These are phyloP conservation scores for Apophysomyces sp. DNA, from an alignment of 371 early-diverging fungal species.

Conservation along the genomic window DNA sequence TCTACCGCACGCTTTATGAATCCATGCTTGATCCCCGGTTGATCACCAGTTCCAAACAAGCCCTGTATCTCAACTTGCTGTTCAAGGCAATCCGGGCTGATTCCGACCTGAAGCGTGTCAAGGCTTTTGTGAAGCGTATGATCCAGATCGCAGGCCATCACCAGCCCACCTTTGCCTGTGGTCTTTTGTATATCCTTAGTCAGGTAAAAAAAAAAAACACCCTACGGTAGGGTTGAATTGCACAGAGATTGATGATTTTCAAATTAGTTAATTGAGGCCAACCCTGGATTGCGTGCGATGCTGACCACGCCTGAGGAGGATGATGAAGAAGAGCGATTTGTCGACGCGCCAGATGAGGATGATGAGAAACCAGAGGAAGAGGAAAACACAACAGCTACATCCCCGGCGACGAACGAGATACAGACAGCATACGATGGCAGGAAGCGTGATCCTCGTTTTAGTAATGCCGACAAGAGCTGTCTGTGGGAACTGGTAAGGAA, in stretches of 20 bases:
- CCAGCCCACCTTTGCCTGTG: slow-evolving; percentile 84
- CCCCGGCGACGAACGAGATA: slow-evolving; percentile 3
- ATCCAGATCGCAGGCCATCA: slow-evolving; percentile 79
- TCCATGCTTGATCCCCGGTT: slow-evolving; percentile 86
- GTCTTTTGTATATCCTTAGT: slow-evolving; percentile 79
- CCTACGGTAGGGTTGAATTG: no score
- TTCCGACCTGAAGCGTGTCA: slow-evolving; percentile 61
- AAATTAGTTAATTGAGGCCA: slow-evolving; percentile 38
- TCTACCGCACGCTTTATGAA: slow-evolving; percentile 88
- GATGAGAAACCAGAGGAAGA: slow-evolving; percentile 34
- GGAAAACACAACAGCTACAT: background rate
- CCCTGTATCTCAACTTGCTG: slow-evolving; percentile 90
- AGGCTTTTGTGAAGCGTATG: slow-evolving; percentile 88
- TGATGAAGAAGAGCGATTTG: slow-evolving; percentile 61
- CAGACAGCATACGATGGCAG: slow-evolving; percentile 70
- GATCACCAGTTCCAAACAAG: slow-evolving; percentile 80
- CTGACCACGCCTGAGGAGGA: slow-evolving; percentile 73
- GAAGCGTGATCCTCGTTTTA: slow-evolving; percentile 87
- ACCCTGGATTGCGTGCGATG: slow-evolving; percentile 57
- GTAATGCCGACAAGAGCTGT: slow-evolving; percentile 79
- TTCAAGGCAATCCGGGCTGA: slow-evolving; percentile 86
- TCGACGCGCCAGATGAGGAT: slow-evolving; percentile 44
- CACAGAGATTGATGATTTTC: no score
- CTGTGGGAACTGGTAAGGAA: slow-evolving; percentile 86
- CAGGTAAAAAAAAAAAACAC: slow-evolving; percentile 50